Evolutionary conservation across 1,284 basidiomycete genomes (phyloP), one percentile per base, ranked within the genome.

Genomic region (Ustilago sp.): DNA sequence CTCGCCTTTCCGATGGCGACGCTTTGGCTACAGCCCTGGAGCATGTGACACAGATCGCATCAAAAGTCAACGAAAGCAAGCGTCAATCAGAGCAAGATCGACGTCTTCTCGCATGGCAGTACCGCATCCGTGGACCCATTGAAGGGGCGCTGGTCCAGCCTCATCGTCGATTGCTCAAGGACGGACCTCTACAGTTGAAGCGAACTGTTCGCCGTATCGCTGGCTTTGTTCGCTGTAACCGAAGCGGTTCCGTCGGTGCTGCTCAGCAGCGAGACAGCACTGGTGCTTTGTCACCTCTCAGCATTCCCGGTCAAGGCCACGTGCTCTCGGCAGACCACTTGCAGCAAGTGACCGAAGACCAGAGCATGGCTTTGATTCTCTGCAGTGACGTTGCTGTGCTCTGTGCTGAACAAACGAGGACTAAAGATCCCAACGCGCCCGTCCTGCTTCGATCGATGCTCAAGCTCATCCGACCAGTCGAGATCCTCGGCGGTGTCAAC

Each of bases 81-180:
- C 83, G 94, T 23, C 81, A 83, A 59, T 70, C 70, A 5, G 80
- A 83, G 59, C 81, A 81, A 47, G 77, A 80, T 23, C 69, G 72
- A 19, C 69, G 64, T 32, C 55, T 83, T 43, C 76, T 86, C 15
- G 72, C 78, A 35, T 87, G 97, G 97, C 96, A 99, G 88, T 87
- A 91, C 58, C 90, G 94, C 78, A 97, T 99, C 82, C 90, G 92
- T 48, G 94, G 94, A 32, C 92, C 91, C 81, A 97, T 97, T 86
- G 93, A 94, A 4, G 95, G 94, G 68, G 95, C 97, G 11, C 89
- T 99, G 48, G 97, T 99, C 34, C 97, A 99, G 86, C 97, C 96
- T 15, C 97, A 99, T 88, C 91, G 96, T 89, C 81, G 93, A 90
- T 60, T 88, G 48, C 60, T 88, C 35, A 81, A 82, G 43, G 87